Evolutionary conservation across 2,329 filamentous ascomycete species (phyloP), one percentile per base, ranked within the genome.

Genomic region (Fusarium robinianum): DNA sequence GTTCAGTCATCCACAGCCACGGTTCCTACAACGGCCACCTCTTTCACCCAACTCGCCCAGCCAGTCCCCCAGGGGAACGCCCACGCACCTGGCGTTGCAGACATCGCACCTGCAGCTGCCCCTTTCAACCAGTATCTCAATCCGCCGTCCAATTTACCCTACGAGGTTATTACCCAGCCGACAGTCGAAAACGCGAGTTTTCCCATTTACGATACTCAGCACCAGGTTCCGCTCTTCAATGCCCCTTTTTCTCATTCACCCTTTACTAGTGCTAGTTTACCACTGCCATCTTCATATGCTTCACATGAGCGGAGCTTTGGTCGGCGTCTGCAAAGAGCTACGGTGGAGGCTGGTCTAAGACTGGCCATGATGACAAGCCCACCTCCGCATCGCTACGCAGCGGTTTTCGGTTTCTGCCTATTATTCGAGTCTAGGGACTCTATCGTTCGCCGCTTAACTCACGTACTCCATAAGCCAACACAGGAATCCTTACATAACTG

Each of bases 321-420:
- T 8, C 80, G 87, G 6, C 78, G 85, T 5, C 71, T 95, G 5
- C 85, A 88, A 34, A 80, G 88, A 27, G 74, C 74, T 39, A 75
- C 81, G 3, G 56, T 84, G 1, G 87, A 95, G 65, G 68, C 74
- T 17, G 87, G 77, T 1, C 79, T 83, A 43, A 68, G 72, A 3
- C 67, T 91, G 2, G 72, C 88, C 3, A 69, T 63, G 10, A 72
- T 74, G 63, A 60, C 68, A 3, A 67, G 74, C 51, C 75, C 79
- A 33, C 72, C 77, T 0, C 72, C 74, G 2, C 63, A 70, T 3
- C 65, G 66, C 1, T 72, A 83, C 41, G 68, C 72, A n/a, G 74
- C 76, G 22, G 75, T 83, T 2, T 91, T 90, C 63, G 84, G 81
- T 23, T 85, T 90, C 43, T 83, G 81, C n/a, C 69, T 86, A 12